Evolutionary conservation across 768 basidiomycete species (phyloP).

Genomic region (Pisolithus sp.): DNA sequence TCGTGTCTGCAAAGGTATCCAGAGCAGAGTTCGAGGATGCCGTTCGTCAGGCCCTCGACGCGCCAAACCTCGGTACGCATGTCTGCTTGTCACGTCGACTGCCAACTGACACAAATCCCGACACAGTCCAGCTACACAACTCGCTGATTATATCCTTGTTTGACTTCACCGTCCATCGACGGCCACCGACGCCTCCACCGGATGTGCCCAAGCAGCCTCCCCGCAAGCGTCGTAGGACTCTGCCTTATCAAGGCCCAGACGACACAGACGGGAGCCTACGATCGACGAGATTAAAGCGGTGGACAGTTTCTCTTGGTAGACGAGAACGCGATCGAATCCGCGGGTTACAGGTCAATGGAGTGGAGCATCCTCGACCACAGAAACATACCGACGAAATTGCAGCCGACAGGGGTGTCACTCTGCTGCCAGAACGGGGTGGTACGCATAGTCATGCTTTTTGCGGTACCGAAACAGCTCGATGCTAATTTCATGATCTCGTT

Average conservation of each 20-base stretch:
- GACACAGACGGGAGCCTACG: slow-evolving; percentile 51
- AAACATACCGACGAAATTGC: slow-evolving; percentile 61
- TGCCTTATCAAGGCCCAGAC: slow-evolving; percentile 68
- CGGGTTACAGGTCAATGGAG: slow-evolving; percentile 37
- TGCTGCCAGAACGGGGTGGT: slow-evolving; percentile 66
- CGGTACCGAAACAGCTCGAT: neutral
- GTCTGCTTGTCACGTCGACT: too few relatives aligned
- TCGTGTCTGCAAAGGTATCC: slow-evolving; percentile 62
- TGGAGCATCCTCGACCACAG: slow-evolving; percentile 41
- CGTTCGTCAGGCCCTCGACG: slow-evolving; percentile 55
- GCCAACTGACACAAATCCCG: neutral
- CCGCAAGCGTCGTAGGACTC: slow-evolving; percentile 59
- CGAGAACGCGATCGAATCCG: slow-evolving; percentile 71
- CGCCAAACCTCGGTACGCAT: slow-evolving; percentile 43
- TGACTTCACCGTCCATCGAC: slow-evolving; percentile 68
- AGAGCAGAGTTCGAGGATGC: slow-evolving; percentile 72
- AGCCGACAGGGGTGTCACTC: slow-evolving; percentile 58
- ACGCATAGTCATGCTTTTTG: slow-evolving; percentile 1
- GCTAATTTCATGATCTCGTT: neutral
- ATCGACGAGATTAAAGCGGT: slow-evolving; percentile 63
- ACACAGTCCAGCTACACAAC: slow-evolving; percentile 78
- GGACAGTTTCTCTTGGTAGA: slow-evolving; percentile 66
- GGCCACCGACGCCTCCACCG: slow-evolving; percentile 61
- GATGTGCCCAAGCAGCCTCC: slow-evolving; percentile 53
- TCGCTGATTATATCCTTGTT: slow-evolving; percentile 79